phyloP scores from a whole-genome alignment of 2,329 filamentous ascomycete species.

The Sporothrix globosa region DNA sequence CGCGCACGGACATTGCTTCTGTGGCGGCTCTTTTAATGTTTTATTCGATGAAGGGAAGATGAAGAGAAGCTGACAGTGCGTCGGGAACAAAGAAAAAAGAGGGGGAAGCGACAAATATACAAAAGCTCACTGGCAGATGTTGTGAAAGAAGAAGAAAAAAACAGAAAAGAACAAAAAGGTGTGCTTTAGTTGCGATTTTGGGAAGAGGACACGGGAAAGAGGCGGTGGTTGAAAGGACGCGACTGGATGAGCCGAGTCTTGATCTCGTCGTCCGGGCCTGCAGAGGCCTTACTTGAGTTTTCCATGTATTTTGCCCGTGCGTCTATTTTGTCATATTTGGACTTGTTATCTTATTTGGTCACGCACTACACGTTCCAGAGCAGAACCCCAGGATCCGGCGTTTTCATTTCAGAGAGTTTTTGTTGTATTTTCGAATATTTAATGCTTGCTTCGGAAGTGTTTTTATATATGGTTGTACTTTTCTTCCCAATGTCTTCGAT shows the following conservation, averaged over 20 bases:
- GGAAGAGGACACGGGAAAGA: background rate
- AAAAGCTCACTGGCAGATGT: background rate
- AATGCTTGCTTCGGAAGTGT: background rate
- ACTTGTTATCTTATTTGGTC: conserved; percentile 8
- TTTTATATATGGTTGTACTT: conserved; percentile 3
- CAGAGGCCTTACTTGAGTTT: background rate
- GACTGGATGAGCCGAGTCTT: background rate
- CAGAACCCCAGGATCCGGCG: conserved; percentile 20
- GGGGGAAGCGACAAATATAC: background rate
- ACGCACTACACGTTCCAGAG: background rate
- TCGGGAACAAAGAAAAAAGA: no score
- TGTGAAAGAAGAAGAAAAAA: background rate
- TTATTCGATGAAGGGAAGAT: background rate
- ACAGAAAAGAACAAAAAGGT: background rate
- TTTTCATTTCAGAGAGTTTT: background rate
- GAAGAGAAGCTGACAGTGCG: background rate
- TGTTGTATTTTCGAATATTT: conserved; percentile 18
- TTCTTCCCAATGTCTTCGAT: background rate
- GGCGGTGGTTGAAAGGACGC: background rate
- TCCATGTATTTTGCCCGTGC: background rate
- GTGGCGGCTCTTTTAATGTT: background rate
- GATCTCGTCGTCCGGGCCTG: background rate
- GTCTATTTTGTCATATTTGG: background rate
- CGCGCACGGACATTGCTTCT: background rate
- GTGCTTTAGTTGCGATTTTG: background rate